Conservation (phyloP, 106 monocot genomes). For the Platanthera zijinensis region DNA sequence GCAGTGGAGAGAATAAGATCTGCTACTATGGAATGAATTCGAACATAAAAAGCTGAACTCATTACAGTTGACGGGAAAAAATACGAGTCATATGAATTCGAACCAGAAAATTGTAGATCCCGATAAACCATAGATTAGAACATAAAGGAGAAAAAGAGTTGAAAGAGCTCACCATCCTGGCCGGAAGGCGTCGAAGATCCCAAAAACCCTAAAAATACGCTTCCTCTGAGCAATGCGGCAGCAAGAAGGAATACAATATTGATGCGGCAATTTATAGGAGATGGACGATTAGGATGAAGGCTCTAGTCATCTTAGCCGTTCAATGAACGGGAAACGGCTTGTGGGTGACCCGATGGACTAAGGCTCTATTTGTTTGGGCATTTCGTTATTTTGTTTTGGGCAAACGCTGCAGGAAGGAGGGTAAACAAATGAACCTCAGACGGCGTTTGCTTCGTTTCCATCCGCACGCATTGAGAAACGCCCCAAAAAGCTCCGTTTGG, state of each 20-base stretch:
- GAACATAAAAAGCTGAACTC: neutral
- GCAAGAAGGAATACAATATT: neutral
- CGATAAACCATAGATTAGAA: neutral
- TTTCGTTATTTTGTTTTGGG: too few species aligned
- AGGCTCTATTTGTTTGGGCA: too few species aligned
- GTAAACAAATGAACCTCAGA: too few species aligned
- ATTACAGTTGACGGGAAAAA: neutral
- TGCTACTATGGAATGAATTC: neutral
- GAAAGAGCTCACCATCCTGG: neutral
- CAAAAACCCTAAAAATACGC: conserved; percentile 3
- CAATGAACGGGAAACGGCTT: neutral
- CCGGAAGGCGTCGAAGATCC: neutral
- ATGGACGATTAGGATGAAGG: neutral
- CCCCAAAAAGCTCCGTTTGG: too few species aligned
- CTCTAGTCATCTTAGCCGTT: neutral
- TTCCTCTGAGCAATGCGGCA: neutral
- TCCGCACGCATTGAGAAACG: too few species aligned
- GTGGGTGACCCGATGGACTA: too few species aligned
- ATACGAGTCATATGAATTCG: neutral
- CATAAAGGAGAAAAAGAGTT: neutral
- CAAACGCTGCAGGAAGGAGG: too few species aligned
- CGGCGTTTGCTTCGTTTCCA: too few species aligned
- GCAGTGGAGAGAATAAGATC: neutral
- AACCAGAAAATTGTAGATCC: neutral
- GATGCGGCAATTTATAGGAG: neutral